Conservation (phyloP, 139 green algal genomes). For the Yamagishiella unicocca region DNA sequence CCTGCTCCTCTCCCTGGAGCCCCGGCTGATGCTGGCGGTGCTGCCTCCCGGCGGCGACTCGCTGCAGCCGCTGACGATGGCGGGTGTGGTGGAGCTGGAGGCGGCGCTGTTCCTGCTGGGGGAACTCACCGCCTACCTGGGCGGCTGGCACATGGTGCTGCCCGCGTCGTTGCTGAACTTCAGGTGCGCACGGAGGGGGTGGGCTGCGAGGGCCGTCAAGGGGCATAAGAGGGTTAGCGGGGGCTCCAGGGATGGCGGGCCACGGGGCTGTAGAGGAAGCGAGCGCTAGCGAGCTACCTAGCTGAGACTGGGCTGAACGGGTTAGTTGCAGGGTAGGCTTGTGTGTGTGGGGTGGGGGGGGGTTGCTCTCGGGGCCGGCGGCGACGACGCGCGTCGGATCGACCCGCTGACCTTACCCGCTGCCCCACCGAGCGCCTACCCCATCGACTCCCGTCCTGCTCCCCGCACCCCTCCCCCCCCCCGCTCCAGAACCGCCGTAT, state of each 20-base stretch:
- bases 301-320: too few species aligned
- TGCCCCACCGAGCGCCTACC: too few species aligned
- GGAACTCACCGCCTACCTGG: conserved; percentile 43
- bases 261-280: too few species aligned
- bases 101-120: conserved; percentile 57
- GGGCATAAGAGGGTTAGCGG: too few species aligned
- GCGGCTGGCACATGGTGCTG: conserved; percentile 57
- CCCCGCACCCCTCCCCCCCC: neutral
- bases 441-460: too few species aligned
- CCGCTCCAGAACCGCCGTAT: conserved; percentile 47
- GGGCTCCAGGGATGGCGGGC: too few species aligned
- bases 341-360: too few species aligned
- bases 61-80: conserved; percentile 59
- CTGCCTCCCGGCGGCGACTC: conserved; percentile 43
- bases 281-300: too few species aligned
- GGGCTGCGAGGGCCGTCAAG: neutral
- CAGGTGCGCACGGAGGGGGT: conserved; percentile 36
- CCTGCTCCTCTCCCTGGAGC: conserved; percentile 52
- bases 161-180: conserved; percentile 56
- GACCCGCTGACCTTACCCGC: too few species aligned
- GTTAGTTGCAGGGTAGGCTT: neutral
- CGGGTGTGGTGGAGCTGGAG: conserved; percentile 55
- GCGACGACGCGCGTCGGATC: too few species aligned
- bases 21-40: conserved; percentile 56
- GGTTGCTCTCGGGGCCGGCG: too few species aligned